A percentile compares a stretch with the other conserved stretches of the same genome.
Evolutionary conservation across 129 eudicot species (phyloP).

Genomic region (Silybum marianum): DNA sequence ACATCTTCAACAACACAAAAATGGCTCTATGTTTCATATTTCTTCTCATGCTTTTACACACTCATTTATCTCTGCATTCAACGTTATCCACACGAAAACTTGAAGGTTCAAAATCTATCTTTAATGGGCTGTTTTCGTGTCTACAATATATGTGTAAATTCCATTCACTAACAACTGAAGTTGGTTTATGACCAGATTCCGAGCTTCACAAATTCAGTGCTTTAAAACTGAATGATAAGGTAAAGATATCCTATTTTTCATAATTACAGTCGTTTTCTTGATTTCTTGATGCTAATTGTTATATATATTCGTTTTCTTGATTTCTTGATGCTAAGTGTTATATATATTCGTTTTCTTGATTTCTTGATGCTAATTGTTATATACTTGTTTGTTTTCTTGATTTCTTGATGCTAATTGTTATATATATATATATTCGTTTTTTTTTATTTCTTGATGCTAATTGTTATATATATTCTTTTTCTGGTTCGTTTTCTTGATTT

Average conservation of each 20-base stretch:
- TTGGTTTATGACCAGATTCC: slow-evolving; percentile 29
- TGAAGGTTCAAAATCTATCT: slow-evolving; percentile 27
- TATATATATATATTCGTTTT: background rate
- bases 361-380: background rate
- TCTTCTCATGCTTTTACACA: slow-evolving; percentile 44
- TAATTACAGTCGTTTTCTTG: background rate
- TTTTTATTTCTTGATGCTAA: background rate
- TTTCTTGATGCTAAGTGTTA: background rate
- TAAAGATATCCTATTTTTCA: slow-evolving; percentile 17
- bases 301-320: background rate
- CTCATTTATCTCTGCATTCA: slow-evolving; percentile 44
- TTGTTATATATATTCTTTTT: background rate
- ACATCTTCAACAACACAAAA: slow-evolving; percentile 9
- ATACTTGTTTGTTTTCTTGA: background rate
- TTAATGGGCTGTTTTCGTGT: background rate
- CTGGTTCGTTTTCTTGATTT: background rate
- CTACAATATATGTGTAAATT: background rate
- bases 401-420: background rate
- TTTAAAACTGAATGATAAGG: slow-evolving; percentile 29
- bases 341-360: background rate
- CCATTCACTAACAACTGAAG: slow-evolving; percentile 15
- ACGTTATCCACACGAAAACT: slow-evolving; percentile 6
- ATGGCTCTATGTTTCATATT: slow-evolving; percentile 42
- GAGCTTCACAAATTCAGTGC: slow-evolving; percentile 29
- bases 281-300: background rate